A percentile compares a stretch with the other conserved stretches of the same genome.
phyloP scores from a whole-genome alignment of 2,329 filamentous ascomycete species.

The Xenoacremonium recifei region DNA sequence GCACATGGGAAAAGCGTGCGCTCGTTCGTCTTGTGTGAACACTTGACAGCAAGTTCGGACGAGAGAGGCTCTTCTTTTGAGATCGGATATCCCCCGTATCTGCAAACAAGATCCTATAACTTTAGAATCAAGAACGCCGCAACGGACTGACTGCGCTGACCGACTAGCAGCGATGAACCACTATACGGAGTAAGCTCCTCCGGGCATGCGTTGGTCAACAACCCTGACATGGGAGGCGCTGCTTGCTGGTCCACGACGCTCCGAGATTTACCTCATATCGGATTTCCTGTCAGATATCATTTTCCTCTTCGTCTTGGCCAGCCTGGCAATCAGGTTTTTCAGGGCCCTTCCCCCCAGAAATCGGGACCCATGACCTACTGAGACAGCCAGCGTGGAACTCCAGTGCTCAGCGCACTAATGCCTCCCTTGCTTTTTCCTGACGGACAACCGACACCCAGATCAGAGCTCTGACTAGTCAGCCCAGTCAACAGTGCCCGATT shows the following conservation, averaged over 20 bases:
- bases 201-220: neutral
- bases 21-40: neutral
- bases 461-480: slow-evolving; percentile 1
- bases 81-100: neutral
- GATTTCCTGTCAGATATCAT: slow-evolving; percentile 21
- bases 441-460: slow-evolving; percentile 13
- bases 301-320: slow-evolving; percentile 8
- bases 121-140: neutral
- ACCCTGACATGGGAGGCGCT: neutral
- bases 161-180: neutral
- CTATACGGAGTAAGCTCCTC: neutral
- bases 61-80: neutral
- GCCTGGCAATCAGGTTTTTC: slow-evolving; percentile 11
- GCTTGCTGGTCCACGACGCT: neutral
- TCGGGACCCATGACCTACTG: neutral
- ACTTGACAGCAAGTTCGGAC: neutral
- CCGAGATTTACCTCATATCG: slow-evolving; percentile 1
- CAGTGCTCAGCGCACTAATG: slow-evolving; percentile 7
- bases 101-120: neutral
- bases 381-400: slow-evolving; percentile 11
- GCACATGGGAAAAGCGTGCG: neutral
- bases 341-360: slow-evolving; percentile 1
- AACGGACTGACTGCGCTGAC: neutral
- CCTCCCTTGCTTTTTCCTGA: slow-evolving; percentile 23
- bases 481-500: slow-evolving; percentile 1